Base-by-base conservation (phyloP, 768 basidiomycete genomes). In the Lyophyllum shimeji region DNA sequence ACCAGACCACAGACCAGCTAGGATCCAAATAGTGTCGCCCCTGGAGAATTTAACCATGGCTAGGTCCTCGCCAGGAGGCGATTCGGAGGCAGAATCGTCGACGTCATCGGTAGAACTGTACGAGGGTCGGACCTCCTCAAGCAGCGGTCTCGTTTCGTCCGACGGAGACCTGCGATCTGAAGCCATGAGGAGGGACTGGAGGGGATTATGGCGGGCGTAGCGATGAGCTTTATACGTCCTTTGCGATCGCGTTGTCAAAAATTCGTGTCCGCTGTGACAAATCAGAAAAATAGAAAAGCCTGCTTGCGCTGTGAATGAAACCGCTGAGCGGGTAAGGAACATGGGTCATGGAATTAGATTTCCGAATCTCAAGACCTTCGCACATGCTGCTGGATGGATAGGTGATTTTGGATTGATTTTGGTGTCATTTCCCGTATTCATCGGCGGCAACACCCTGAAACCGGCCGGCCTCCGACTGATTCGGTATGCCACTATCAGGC, bases 1-100 rank as follows among this genome's bases (percentile, higher is more conserved):
- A 39, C 86, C 87, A 61, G 85, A 87, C 90, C 90, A 93, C 52
- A 93, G 73, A 9, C 85, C 90, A 42, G 82, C 77, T 50, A 93
- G 76, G 58, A 92, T 85, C 88, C 88, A 90, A 52, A 72, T 71
- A 59, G 82, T 77, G 60, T 89, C 83, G n/a, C 62, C 50, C 45
- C 67, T 74, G 43, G 86, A 82, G 58, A 81, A 74, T 57, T 78
- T 73, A 69, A 77, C 80, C 57, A 74, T 60, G 20, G 71, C 69
- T 7, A 65, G 67, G 2, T 71, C 58, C 44, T 74, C 71, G 18
- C 74, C 67, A 20, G 64, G 64, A 44, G 60, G 50, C n/a, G 69
- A 60, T 34, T 73, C 63, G 2, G 69, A 64, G 53, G 65, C 47
- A 17, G 56, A 56, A 57, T 65, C 61, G 57, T 71, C 72, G 67